Evolutionary conservation across 495 filamentous ascomycete species (phyloP).

Genomic region (Tuber melanosporum): DNA sequence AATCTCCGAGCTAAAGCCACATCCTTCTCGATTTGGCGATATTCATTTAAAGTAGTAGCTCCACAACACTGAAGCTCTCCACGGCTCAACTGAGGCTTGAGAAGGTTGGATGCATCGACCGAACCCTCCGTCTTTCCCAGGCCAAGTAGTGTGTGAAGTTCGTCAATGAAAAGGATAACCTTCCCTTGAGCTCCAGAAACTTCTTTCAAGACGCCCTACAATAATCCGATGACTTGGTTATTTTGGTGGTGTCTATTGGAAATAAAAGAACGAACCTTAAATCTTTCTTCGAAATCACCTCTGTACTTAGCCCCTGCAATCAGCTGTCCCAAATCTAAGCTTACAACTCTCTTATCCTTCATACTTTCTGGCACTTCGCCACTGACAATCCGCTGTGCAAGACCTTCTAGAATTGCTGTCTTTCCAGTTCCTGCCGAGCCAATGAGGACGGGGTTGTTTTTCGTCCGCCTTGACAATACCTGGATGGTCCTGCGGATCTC

Average conservation of each 20-base stretch:
- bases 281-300: conserved; percentile 90
- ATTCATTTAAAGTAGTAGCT: conserved; percentile 88
- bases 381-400: conserved; percentile 81
- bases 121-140: conserved; percentile 92
- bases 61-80: conserved; percentile 94
- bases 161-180: conserved; percentile 92
- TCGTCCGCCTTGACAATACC: conserved; percentile 82
- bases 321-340: conserved; percentile 78
- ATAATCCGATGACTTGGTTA: conserved; percentile 1
- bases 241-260: neutral
- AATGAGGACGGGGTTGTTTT: conserved; percentile 95
- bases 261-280: conserved; percentile 52
- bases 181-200: conserved; percentile 81
- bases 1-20: conserved; percentile 87
- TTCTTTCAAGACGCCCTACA: conserved; percentile 64
- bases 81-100: conserved; percentile 87
- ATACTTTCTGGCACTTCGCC: conserved; percentile 95
- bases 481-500: conserved; percentile 95
- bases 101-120: conserved; percentile 89
- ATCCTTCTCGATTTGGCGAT: conserved; percentile 90
- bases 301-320: conserved; percentile 95
- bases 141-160: conserved; percentile 84
- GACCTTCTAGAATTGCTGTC: conserved; percentile 86
- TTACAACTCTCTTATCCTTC: conserved; percentile 85
- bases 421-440: conserved; percentile 91